Evolutionary conservation across 2,329 filamentous ascomycete species (phyloP).

Genomic region (Neonectria hederae): DNA sequence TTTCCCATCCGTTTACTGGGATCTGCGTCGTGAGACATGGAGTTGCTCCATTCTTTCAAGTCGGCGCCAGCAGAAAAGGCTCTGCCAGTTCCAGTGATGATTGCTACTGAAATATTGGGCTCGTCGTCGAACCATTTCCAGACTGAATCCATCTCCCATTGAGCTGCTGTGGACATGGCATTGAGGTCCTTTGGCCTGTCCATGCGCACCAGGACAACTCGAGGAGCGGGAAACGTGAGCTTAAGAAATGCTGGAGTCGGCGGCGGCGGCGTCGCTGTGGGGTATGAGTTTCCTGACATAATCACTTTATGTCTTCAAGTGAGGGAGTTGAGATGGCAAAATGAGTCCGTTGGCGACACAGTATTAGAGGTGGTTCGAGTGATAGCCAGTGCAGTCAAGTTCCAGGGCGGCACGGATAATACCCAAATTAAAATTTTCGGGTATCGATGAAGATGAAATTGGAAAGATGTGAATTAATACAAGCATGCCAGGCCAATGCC

Average conservation of each 20-base stretch:
- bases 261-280: slow-evolving; percentile 24
- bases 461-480: not conserved
- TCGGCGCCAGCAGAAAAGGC: slow-evolving; percentile 66
- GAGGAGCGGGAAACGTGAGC: slow-evolving; percentile 56
- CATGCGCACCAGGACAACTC: slow-evolving; percentile 62
- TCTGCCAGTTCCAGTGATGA: slow-evolving; percentile 61
- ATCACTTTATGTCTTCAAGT: not conserved
- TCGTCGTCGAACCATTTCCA: slow-evolving; percentile 65
- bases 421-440: not conserved
- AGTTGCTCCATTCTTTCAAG: slow-evolving; percentile 56
- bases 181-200: slow-evolving; percentile 60
- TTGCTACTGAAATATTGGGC: slow-evolving; percentile 56
- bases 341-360: no score
- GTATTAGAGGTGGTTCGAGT: not conserved
- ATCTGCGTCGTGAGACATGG: slow-evolving; percentile 27
- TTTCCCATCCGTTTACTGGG: slow-evolving; percentile 28
- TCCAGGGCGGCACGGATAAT: not conserved
- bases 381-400: not conserved
- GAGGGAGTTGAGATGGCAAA: not conserved
- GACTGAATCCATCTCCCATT: slow-evolving; percentile 41
- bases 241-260: slow-evolving; percentile 27
- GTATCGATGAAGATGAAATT: not conserved
- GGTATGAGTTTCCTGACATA: slow-evolving; percentile 15
- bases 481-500: not conserved
- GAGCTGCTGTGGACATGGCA: slow-evolving; percentile 35